Evolutionary conservation across 2,329 filamentous ascomycete genomes (phyloP).

Genomic region (Tolypocladium sp.): DNA sequence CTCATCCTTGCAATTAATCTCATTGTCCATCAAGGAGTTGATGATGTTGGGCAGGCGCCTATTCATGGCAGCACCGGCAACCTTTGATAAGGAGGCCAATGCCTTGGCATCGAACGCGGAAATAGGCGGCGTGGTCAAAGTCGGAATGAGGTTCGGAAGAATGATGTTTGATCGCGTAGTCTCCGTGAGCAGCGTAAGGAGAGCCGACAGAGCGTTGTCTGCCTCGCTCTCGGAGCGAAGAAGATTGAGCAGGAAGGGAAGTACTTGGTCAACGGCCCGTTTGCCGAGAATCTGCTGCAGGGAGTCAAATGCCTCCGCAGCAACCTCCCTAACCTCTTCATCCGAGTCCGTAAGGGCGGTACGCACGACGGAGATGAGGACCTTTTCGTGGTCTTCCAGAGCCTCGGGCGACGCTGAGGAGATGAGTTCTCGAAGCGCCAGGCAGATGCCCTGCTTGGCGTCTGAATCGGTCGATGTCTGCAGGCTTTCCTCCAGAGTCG

Average conservation of each 20-base stretch:
- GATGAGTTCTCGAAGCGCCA: slow-evolving; percentile 90
- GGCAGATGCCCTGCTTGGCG: slow-evolving; percentile 93
- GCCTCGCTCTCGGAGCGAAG: slow-evolving; percentile 78
- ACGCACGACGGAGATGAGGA: slow-evolving; percentile 86
- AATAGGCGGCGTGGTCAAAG: slow-evolving; percentile 81
- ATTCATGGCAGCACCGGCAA: slow-evolving; percentile 85
- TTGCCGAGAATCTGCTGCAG: slow-evolving; percentile 91
- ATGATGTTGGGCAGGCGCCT: slow-evolving; percentile 81
- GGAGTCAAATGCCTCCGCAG: slow-evolving; percentile 93
- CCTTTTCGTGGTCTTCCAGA: slow-evolving; percentile 90
- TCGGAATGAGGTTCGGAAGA: slow-evolving; percentile 89
- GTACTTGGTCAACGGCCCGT: slow-evolving; percentile 86
- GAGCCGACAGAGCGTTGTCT: slow-evolving; percentile 83
- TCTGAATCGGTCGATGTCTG: slow-evolving; percentile 83
- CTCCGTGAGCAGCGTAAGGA: slow-evolving; percentile 90
- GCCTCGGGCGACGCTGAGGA: slow-evolving; percentile 79
- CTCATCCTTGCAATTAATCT: slow-evolving; percentile 70
- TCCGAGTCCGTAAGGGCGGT: slow-evolving; percentile 87
- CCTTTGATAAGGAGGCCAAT: slow-evolving; percentile 83
- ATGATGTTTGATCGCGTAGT: slow-evolving; percentile 92
- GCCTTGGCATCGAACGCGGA: slow-evolving; percentile 92
- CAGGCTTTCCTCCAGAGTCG: slow-evolving; percentile 85
- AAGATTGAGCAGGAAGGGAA: slow-evolving; percentile 86
- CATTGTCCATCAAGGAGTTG: slow-evolving; percentile 89
- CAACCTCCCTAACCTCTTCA: slow-evolving; percentile 84